These are phyloP conservation scores for Rutidosis leptorrhynchoides DNA, from an alignment of 129 eudicot genomes.

Conservation along the genomic window DNA sequence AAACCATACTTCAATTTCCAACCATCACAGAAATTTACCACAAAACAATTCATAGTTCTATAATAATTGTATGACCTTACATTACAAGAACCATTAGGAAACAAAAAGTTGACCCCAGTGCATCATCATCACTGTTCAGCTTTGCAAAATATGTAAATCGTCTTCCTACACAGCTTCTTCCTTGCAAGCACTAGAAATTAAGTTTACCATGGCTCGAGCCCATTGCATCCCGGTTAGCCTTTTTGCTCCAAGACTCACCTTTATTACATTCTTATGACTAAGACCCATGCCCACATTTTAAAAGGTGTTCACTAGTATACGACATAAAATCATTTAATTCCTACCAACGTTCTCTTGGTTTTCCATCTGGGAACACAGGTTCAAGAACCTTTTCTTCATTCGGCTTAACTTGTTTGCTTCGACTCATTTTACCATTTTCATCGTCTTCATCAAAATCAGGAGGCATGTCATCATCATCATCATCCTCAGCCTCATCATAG, in stretches of 20 bases:
- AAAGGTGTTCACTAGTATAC: neutral
- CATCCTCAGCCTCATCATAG: conserved; percentile 47
- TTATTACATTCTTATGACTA: neutral
- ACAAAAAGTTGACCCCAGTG: neutral
- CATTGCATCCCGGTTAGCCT: neutral
- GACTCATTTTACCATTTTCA: conserved; percentile 35
- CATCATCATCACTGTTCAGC: conserved; percentile 1
- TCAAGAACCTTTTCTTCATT: conserved; percentile 46
- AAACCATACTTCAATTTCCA: neutral
- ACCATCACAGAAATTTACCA: neutral
- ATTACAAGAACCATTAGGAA: conserved; percentile 15
- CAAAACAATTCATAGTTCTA: neutral
- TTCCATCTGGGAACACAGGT: conserved; percentile 82
- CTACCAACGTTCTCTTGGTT: conserved; percentile 96
- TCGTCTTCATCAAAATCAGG: conserved; percentile 74
- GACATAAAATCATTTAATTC: conserved; percentile 16
- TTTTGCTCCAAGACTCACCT: conserved; percentile 16
- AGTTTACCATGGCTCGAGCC: conserved; percentile 4
- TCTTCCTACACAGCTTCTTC: neutral
- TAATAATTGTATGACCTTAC: neutral
- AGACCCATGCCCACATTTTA: neutral
- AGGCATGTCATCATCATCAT: conserved; percentile 65
- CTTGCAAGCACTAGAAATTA: neutral
- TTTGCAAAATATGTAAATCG: conserved; percentile 14
- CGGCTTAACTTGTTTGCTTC: conserved; percentile 37